phyloP scores from a whole-genome alignment of 2,329 filamentous ascomycete genomes.

The Verticillium nonalfalfae region DNA sequence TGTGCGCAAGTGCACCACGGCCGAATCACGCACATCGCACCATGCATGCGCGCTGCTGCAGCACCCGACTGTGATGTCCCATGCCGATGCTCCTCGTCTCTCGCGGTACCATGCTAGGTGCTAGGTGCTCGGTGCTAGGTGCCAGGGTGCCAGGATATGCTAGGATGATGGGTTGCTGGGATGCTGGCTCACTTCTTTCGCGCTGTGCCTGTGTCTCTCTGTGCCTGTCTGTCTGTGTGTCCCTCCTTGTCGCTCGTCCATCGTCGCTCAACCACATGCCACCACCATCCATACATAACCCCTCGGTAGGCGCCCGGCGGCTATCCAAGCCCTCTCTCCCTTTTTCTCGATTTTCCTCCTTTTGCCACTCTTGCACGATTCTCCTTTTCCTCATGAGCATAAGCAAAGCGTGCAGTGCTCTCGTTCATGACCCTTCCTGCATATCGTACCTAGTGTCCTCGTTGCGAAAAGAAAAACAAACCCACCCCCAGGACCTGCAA shows the following conservation, averaged over 20 bases:
- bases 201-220: constrained; percentile 1
- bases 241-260: not conserved
- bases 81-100: too few species aligned
- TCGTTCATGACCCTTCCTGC: not conserved
- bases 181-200: not conserved
- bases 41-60: constrained; percentile 1
- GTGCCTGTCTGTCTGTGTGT: not conserved
- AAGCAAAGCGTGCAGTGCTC: not conserved
- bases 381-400: not conserved
- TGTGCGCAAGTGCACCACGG: not conserved
- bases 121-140: too few species aligned
- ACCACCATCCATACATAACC: constrained; percentile 33
- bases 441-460: not conserved
- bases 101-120: too few species aligned
- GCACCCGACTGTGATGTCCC: not conserved
- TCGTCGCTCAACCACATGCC: constrained; percentile 5
- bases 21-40: constrained; percentile 4
- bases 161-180: not conserved
- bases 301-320: constrained; percentile 34
- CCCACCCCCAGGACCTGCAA: not conserved
- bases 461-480: not conserved
- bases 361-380: constrained; percentile 28
- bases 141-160: too few species aligned
- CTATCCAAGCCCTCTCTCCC: constrained; percentile 20
- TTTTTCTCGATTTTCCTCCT: constrained; percentile 23